Evolutionary conservation across 208 protist genomes (phyloP), one percentile per base, ranked within the genome.

Genomic region (Wallacemonas sp.): DNA sequence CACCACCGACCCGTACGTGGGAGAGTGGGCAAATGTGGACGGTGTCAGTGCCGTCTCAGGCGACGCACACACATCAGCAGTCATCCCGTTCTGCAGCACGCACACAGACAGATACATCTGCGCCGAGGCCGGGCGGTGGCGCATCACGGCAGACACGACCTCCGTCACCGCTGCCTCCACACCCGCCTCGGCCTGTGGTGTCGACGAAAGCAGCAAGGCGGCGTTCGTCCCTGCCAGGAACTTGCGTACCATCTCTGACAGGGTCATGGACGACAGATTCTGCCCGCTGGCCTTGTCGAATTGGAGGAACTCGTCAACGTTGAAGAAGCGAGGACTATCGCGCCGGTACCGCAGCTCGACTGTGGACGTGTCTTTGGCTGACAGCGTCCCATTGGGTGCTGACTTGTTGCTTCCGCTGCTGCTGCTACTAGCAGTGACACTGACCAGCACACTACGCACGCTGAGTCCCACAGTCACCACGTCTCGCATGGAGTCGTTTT

Each of bases 141-240:
- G 63, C 21, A 79, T 38, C 8, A 87, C 68, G 36, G 74, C 73
- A 21, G 78, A 68, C 23, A 85, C 68, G 2, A 80, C 72, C 46
- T 86, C 78, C 43, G 61, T 62, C 48, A 79, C 57, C 6, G 76
- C 47, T 14, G 72, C 70, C 3, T 74, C 30, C 2, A 38, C 32
- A 24, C 29, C 52, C 8, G 29, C 11, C 34, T 67, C 52, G 19
- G 74, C 79, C 16, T 58, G 66, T 32, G 72, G 61, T 17, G 76
- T 87, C 61, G 74, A 73, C 39, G 63, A 61, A 2, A 92, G 65
- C 43, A 88, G 61, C 65, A 92, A 56, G 9, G 81, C 79, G 17
- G 73, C 68, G 63, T 92, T 88, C n/a, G 76, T 65, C 26, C 85
- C 85, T 17, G 79, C 70, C 23, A 86, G 29, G 48, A 92, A 88